Evolutionary conservation across 1,284 basidiomycete species (phyloP).

Genomic region (Schizophyllum amplum): DNA sequence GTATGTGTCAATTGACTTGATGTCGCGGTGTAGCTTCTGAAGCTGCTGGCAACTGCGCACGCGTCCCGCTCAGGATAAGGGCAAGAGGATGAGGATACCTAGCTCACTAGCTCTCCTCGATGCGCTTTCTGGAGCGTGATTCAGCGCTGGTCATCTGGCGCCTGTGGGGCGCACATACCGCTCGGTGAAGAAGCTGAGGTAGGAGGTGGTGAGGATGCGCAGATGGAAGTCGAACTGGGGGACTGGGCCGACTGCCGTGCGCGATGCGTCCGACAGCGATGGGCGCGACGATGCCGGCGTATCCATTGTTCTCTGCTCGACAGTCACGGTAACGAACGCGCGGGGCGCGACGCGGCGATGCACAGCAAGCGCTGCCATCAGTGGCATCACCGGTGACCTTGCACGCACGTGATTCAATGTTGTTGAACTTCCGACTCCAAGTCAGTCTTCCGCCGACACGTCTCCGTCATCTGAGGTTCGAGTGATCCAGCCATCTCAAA

Average conservation of each 20-base stretch:
- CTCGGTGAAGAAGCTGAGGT: conserved; percentile 79
- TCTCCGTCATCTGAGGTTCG: too few species aligned
- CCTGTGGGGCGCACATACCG: conserved; percentile 40
- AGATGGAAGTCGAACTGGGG: conserved; percentile 68
- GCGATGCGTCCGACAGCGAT: background rate
- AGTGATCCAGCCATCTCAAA: too few species aligned
- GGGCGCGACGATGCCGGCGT: background rate
- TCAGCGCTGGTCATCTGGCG: conserved; percentile 7
- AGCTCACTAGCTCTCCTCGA: conserved; percentile 77
- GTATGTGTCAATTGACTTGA: conserved; percentile 56
- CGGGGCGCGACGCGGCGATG: background rate
- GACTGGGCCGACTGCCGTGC: conserved; percentile 38
- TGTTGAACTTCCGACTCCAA: background rate
- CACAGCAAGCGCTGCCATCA: background rate
- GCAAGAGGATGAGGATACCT: background rate
- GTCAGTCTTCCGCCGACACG: too few species aligned
- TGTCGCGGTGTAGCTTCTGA: conserved; percentile 60
- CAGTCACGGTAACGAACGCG: background rate
- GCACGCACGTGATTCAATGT: too few species aligned
- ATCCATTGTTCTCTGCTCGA: background rate
- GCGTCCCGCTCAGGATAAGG: background rate
- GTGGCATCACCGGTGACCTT: background rate
- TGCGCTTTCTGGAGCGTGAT: conserved; percentile 48
- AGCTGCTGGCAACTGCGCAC: conserved; percentile 63
- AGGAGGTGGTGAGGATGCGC: conserved; percentile 62